Evolutionary conservation across 768 basidiomycete genomes (phyloP).

Genomic region (Boletus subparvulus): DNA sequence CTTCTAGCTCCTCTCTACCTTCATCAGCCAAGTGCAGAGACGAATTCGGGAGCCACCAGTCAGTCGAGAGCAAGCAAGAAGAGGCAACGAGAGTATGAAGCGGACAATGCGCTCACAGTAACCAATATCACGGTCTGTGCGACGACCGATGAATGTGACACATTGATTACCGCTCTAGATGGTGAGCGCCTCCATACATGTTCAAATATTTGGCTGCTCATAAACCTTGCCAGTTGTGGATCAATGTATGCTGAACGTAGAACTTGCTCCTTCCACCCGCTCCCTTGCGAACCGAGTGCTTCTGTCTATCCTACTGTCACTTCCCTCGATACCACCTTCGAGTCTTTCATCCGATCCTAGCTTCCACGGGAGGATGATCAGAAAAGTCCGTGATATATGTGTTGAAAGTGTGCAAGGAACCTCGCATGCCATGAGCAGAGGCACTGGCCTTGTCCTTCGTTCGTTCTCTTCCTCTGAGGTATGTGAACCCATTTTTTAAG

Average conservation of each 20-base stretch:
- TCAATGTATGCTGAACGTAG: conserved; percentile 47
- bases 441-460: conserved; percentile 54
- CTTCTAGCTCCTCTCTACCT: conserved; percentile 49
- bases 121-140: conserved; percentile 48
- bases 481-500: conserved; percentile 11
- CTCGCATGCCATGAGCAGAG: conserved; percentile 58
- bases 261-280: conserved; percentile 50
- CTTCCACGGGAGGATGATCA: conserved; percentile 46
- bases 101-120: conserved; percentile 65
- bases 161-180: conserved; percentile 53
- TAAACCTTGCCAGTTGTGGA: conserved; percentile 46
- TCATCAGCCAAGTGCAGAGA: conserved; percentile 34
- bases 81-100: conserved; percentile 67
- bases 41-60: conserved; percentile 18
- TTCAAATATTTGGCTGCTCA: not conserved
- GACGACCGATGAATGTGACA: conserved; percentile 49
- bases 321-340: conserved; percentile 56
- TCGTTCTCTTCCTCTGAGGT: conserved; percentile 35
- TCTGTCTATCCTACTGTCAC: conserved; percentile 53
- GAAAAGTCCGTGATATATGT: conserved; percentile 48
- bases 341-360: conserved; percentile 52
- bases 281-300: conserved; percentile 61
- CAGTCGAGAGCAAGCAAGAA: conserved; percentile 62
- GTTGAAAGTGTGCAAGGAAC: conserved; percentile 54
- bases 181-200: conserved; percentile 41